phyloP scores from a whole-genome alignment of 108 stramenopile genomes.

The Conticribra guillardii region DNA sequence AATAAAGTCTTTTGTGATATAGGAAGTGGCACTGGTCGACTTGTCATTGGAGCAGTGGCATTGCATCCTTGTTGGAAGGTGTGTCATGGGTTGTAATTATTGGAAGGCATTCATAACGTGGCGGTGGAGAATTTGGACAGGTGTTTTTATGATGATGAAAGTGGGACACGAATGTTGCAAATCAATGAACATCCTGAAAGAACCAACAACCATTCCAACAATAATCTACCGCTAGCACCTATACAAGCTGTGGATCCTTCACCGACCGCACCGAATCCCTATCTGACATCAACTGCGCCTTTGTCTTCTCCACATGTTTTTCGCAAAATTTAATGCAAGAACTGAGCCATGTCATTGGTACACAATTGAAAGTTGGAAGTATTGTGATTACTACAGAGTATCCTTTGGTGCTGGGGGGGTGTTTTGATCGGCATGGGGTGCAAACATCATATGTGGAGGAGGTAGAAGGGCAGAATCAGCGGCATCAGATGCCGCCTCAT shows the following conservation, averaged over 20 bases:
- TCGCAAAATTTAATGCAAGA: slow-evolving; percentile 22
- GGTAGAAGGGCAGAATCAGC: neutral
- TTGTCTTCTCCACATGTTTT: slow-evolving; percentile 60
- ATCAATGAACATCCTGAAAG: no score
- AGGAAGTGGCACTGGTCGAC: slow-evolving; percentile 78
- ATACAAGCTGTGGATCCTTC: slow-evolving; percentile 63
- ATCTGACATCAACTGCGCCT: slow-evolving; percentile 57
- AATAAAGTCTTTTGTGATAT: slow-evolving; percentile 69
- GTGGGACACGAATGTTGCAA: neutral
- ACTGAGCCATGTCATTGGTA: slow-evolving; percentile 49
- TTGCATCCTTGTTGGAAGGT: slow-evolving; percentile 69
- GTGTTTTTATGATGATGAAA: slow-evolving; percentile 15
- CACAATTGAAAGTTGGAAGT: slow-evolving; percentile 60
- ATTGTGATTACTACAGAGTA: slow-evolving; percentile 69
- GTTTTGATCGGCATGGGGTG: slow-evolving; percentile 20
- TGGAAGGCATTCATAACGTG: slow-evolving; percentile 61
- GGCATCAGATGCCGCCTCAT: neutral
- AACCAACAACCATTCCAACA: no score
- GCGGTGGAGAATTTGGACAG: slow-evolving; percentile 47
- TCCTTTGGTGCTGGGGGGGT: slow-evolving; percentile 30
- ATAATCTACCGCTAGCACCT: slow-evolving; percentile 50
- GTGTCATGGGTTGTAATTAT: slow-evolving; percentile 70
- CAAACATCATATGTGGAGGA: no score
- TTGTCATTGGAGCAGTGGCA: slow-evolving; percentile 75
- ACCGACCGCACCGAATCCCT: slow-evolving; percentile 55